Evolutionary conservation across 75 land plant species (phyloP).

Genomic region (Larix kaempferi): DNA sequence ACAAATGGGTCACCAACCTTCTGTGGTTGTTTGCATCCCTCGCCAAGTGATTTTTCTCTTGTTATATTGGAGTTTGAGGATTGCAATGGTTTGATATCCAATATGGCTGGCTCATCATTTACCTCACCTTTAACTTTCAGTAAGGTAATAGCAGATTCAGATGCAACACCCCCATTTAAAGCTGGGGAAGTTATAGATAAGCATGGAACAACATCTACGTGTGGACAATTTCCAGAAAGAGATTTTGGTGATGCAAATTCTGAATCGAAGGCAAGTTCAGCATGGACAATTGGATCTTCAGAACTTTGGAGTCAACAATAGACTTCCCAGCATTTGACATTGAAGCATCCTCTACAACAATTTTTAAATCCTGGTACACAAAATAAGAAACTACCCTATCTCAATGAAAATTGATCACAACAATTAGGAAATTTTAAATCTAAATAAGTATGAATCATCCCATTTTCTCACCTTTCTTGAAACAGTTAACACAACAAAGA

Average conservation of each 20-base stretch:
- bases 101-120: background rate
- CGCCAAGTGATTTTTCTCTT: background rate
- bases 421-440: background rate
- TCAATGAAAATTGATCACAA: background rate
- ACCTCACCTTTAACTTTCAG: slow-evolving; percentile 5
- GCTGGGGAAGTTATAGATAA: background rate
- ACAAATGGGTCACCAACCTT: background rate
- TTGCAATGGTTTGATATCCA: background rate
- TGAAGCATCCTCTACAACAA: background rate
- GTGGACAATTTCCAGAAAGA: slow-evolving; percentile 8
- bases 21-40: background rate
- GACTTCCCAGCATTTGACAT: background rate
- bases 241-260: slow-evolving; percentile 7
- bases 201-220: background rate
- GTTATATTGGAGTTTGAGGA: background rate
- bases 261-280: background rate
- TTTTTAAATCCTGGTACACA: background rate
- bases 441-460: background rate
- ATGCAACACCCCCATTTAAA: background rate
- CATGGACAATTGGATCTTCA: background rate
- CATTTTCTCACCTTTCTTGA: no score
- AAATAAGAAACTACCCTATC: background rate
- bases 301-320: background rate
- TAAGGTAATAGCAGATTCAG: background rate
- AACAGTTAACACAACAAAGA: no score